A percentile compares a stretch with the other conserved stretches of the same genome.
phyloP scores from a whole-genome alignment of 345 rosid species.

The Limnanthes douglasii region DNA sequence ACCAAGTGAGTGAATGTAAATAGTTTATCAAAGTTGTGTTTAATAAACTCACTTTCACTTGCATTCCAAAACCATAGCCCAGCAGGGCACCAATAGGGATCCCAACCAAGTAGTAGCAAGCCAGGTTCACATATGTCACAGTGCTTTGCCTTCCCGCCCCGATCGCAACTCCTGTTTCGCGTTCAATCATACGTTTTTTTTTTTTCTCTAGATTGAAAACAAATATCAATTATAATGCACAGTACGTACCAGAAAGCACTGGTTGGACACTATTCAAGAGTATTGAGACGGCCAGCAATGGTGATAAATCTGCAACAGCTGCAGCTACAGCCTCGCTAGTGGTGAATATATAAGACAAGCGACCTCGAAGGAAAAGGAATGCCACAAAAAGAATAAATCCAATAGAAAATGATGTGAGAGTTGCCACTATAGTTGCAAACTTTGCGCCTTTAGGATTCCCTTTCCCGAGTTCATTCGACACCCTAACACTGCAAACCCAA shows the following conservation, averaged over 20 bases:
- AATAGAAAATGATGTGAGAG: constrained; percentile 31
- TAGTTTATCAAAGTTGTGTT: not conserved
- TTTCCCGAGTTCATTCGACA: constrained; percentile 69
- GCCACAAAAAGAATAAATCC: constrained; percentile 28
- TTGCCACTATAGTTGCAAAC: constrained; percentile 25
- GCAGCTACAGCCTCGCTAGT: constrained; percentile 24
- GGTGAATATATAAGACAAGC: constrained; percentile 42
- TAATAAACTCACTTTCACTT: constrained; percentile 39
- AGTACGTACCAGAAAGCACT: constrained; percentile 49
- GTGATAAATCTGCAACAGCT: constrained; percentile 53
- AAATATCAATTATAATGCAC: too few species aligned
- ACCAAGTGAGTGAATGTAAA: not conserved
- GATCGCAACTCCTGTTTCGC: constrained; percentile 43
- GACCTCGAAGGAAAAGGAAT: constrained; percentile 35
- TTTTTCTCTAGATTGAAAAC: too few species aligned
- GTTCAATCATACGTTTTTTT: too few species aligned
- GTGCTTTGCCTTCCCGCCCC: constrained; percentile 72
- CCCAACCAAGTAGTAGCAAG: constrained; percentile 58
- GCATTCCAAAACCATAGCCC: constrained; percentile 32
- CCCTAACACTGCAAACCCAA: constrained; percentile 35
- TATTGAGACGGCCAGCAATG: constrained; percentile 52
- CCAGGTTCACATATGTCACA: constrained; percentile 49
- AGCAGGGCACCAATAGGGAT: constrained; percentile 51
- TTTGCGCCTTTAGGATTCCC: constrained; percentile 44
- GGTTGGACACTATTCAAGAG: constrained; percentile 66